Evolutionary conservation across 352 stramenopile species (phyloP).

Genomic region (Peronospora farinosa): DNA sequence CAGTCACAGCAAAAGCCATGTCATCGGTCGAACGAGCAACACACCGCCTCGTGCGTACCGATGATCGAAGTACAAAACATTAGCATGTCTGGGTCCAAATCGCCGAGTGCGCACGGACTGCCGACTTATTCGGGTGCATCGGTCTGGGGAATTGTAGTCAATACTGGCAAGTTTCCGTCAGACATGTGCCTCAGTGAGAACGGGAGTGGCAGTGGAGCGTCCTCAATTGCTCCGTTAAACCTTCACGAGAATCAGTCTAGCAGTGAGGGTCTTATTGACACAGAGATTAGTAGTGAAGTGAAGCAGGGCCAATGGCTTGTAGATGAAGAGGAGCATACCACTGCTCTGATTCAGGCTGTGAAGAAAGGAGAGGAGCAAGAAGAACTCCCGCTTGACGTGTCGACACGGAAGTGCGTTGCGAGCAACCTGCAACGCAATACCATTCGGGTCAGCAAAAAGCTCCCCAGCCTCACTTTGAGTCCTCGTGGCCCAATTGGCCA

Average conservation of each 20-base stretch:
- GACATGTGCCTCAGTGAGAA: conserved; percentile 56
- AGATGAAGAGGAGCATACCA: conserved; percentile 52
- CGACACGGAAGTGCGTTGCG: conserved; percentile 50
- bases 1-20: conserved; percentile 5
- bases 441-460: conserved; percentile 68
- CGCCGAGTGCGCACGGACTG: conserved; percentile 4
- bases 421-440: conserved; percentile 56
- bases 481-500: conserved; percentile 4
- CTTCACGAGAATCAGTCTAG: conserved; percentile 12
- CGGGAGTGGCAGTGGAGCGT: conserved; percentile 3
- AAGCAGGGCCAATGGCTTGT: conserved; percentile 51
- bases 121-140: conserved; percentile 18
- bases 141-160: conserved; percentile 63
- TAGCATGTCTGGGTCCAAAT: conserved; percentile 16
- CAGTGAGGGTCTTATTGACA: conserved; percentile 13
- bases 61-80: conserved; percentile 16
- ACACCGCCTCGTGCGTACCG: conserved; percentile 9
- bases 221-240: conserved; percentile 13
- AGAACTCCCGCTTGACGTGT: conserved; percentile 43
- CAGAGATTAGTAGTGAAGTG: conserved; percentile 18
- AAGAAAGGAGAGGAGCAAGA: conserved; percentile 30
- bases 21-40: conserved; percentile 1
- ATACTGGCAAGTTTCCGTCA: conserved; percentile 49
- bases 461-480: conserved; percentile 31
- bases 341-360: conserved; percentile 51